A percentile compares a stretch with the other conserved stretches of the same genome.
Evolutionary conservation across 2,329 filamentous ascomycete genomes (phyloP).

Genomic region (Apiospora sp.): DNA sequence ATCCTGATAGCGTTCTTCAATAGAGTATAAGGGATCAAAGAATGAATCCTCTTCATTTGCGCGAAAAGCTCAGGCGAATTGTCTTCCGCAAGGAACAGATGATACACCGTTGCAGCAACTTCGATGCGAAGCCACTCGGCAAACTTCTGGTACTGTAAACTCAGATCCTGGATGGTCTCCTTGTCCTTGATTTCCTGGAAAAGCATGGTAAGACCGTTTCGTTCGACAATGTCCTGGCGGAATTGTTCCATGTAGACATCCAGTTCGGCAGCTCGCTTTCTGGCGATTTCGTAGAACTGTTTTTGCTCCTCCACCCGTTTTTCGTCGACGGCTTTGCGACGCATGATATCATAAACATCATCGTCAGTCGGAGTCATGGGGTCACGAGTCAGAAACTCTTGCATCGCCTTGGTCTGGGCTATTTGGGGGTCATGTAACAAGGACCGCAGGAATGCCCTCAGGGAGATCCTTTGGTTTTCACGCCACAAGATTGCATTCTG

Average conservation of each 20-base stretch:
- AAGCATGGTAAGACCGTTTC: slow-evolving; percentile 87
- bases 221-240: slow-evolving; percentile 71
- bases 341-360: slow-evolving; percentile 81
- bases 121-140: slow-evolving; percentile 98
- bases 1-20: slow-evolving; percentile 97
- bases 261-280: slow-evolving; percentile 87
- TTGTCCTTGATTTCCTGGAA: slow-evolving; percentile 95
- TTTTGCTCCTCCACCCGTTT: slow-evolving; percentile 91
- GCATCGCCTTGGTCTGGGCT: slow-evolving; percentile 81
- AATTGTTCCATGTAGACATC: slow-evolving; percentile 98
- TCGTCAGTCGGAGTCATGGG: slow-evolving; percentile 80
- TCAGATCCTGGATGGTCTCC: slow-evolving; percentile 84
- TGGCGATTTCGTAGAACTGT: slow-evolving; percentile 93
- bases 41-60: slow-evolving; percentile 93
- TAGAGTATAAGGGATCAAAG: slow-evolving; percentile 88
- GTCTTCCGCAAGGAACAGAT: slow-evolving; percentile 96
- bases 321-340: slow-evolving; percentile 83
- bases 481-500: slow-evolving; percentile 74
- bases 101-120: slow-evolving; percentile 94
- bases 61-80: slow-evolving; percentile 97
- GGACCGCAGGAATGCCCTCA: slow-evolving; percentile 88
- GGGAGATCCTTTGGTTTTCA: slow-evolving; percentile 89
- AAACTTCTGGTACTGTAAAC: slow-evolving; percentile 96
- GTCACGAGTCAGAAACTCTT: slow-evolving; percentile 81
- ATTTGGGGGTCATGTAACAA: slow-evolving; percentile 86